phyloP scores from a whole-genome alignment of 75 land plant species.

The Adiantum capillusveneris region DNA sequence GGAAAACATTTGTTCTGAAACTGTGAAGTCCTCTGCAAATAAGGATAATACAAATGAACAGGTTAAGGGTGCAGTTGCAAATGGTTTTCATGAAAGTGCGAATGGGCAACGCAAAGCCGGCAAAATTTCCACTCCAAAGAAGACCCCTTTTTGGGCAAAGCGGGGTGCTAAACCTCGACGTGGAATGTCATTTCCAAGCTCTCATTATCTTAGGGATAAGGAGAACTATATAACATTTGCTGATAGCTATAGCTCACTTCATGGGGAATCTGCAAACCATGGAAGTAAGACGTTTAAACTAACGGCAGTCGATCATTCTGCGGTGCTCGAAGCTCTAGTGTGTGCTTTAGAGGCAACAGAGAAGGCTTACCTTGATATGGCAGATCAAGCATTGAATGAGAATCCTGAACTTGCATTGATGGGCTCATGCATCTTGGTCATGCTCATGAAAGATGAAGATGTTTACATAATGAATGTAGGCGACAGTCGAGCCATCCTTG shows the following conservation, averaged over 20 bases:
- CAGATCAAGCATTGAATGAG: slow-evolving; percentile 59
- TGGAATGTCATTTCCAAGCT: background rate
- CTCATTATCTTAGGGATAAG: too few species aligned
- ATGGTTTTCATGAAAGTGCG: too few species aligned
- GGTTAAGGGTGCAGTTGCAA: too few species aligned
- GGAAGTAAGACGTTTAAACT: background rate
- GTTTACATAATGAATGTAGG: slow-evolving; percentile 95
- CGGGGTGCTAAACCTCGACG: too few species aligned
- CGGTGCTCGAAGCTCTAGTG: slow-evolving; percentile 52
- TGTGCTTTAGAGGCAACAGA: slow-evolving; percentile 49
- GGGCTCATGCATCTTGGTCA: slow-evolving; percentile 97
- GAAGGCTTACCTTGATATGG: slow-evolving; percentile 70
- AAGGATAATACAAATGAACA: background rate
- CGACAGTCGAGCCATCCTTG: slow-evolving; percentile 79
- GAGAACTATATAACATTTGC: too few species aligned
- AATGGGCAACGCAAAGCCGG: too few species aligned
- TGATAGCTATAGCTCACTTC: too few species aligned
- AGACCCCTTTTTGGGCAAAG: too few species aligned
- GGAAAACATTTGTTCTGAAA: slow-evolving; percentile 4
- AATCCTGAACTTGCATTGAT: slow-evolving; percentile 90
- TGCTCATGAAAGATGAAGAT: slow-evolving; percentile 98
- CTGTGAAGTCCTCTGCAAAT: background rate
- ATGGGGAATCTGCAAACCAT: too few species aligned
- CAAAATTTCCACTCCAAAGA: too few species aligned
- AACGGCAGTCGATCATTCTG: slow-evolving; percentile 35